phyloP scores from a whole-genome alignment of 768 basidiomycete species.

The Mycena vulgaris region DNA sequence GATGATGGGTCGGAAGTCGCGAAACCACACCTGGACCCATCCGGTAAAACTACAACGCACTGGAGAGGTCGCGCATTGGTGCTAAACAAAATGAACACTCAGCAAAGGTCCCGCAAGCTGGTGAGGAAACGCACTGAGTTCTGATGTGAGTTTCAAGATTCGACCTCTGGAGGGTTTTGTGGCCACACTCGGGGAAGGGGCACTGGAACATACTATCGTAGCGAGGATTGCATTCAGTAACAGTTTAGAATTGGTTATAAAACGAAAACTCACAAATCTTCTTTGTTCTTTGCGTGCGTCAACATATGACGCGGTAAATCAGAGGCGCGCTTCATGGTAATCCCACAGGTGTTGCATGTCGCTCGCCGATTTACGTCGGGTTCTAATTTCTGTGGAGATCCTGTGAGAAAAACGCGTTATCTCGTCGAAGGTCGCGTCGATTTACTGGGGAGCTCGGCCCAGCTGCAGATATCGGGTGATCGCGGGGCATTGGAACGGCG shows the following conservation, averaged over 20 bases:
- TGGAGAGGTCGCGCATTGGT: slow-evolving; percentile 46
- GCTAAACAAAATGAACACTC: slow-evolving; percentile 27
- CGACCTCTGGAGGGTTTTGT: slow-evolving; percentile 48
- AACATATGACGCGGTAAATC: slow-evolving; percentile 36
- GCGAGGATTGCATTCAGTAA: neutral
- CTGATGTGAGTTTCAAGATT: slow-evolving; percentile 50
- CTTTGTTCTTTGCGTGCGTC: slow-evolving; percentile 39
- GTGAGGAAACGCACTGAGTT: slow-evolving; percentile 45
- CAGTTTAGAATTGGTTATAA: neutral
- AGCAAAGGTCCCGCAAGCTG: neutral
- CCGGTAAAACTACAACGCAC: slow-evolving; percentile 40
- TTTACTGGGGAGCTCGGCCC: slow-evolving; percentile 13
- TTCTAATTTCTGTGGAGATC: slow-evolving; percentile 17
- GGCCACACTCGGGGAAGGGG: slow-evolving; percentile 43
- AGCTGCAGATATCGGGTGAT: neutral
- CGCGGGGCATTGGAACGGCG: slow-evolving; percentile 15
- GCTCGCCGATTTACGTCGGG: slow-evolving; percentile 7
- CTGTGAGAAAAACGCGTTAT: slow-evolving; percentile 26
- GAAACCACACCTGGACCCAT: slow-evolving; percentile 41
- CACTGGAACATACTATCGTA: slow-evolving; percentile 46
- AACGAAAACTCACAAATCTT: slow-evolving; percentile 27
- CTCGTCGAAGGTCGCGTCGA: slow-evolving; percentile 14
- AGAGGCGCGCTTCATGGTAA: slow-evolving; percentile 24
- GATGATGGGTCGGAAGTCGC: slow-evolving; percentile 49
- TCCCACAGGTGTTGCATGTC: slow-evolving; percentile 34